Base-by-base conservation (phyloP, 805 yeast genomes). In the Candida alai region DNA sequence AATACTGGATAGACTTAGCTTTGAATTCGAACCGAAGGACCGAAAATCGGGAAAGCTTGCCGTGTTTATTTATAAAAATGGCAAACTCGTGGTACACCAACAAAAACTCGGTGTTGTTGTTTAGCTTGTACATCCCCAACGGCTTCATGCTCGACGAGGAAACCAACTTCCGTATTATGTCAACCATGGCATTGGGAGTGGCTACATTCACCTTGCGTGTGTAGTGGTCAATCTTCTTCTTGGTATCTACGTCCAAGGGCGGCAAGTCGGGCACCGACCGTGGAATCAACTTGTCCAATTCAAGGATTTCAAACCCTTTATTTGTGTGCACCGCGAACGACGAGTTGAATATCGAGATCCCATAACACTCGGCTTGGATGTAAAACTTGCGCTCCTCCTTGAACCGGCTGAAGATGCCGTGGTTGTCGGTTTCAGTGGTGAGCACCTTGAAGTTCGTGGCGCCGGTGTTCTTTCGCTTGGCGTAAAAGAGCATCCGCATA, bases 51-150 rank as follows among this genome's bases (percentile, higher is more conserved):
- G 74, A 68, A 24, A 78, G 60, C 41, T 69, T 68, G 3, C 84
- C 84, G 25, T 68, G 63, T 30, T 73, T 70, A 50, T 81, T 78
- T 38, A 80, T 70, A 38, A 78, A 78, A 2, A 85, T 62, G 4
- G 85, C 87, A 46, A 81, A 78, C 34, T 78, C 78, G 36, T 74
- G 83, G 60, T 84, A 86, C 23, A 84, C 81, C 29, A 84, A 53
- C 10, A 84, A 56, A 34, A 79, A 73, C 33, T 74, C 74, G 10
- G 65, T 58, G 34, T 73, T 64, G 30, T 75, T 74, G 6, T 65
- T 55, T n/a, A 82, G 62, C 47, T 76, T 75, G 50, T 73, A 79
- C 70, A 82, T 78, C 2, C 81, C 78, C 45, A 81, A 56, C 1
- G 90, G 85, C 33, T 58, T 61, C 8, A 73, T 65, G 19, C 51